Evolutionary conservation across 805 yeast species (phyloP), one percentile per base, ranked within the genome.

Genomic region (Sporopachydermia quercuum): DNA sequence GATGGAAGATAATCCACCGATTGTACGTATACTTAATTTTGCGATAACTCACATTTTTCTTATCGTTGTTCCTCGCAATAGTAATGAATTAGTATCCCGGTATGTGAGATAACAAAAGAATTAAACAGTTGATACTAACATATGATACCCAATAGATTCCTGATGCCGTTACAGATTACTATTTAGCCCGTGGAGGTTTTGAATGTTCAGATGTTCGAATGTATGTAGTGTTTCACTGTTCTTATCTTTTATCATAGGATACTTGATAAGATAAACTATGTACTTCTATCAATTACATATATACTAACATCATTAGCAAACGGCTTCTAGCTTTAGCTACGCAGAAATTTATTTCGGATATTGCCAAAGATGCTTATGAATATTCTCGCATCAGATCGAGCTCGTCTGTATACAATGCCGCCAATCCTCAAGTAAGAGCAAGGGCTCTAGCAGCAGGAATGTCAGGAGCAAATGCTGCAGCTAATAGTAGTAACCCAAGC

Each of bases 331-430:
- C 97, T 0, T 64, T 91, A 42, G 97, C 98, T 1, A 91, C 98
- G 0, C 98, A 93, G 53, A 91, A 91, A 54, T 91, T 91, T 56
- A 71, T 91, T 18, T 76, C 87, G 44, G 98, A 91, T 55, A 78
- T 91, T 19, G 96, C 98, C 1, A 84, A 86, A 13, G 97, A 91
- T 54, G 96, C 98, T 0, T 91, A 85, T 55, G 98, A 91, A 55
- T 87, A 85, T 54, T 82, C 95, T 5, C 66, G 97, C 44, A 91
- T 91, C 47, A 70, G 97, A 45, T 83, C 91, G n/a, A 66, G 83
- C 3, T 75, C 85, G 8, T 76, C 95, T 0, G 93, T 87, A n/a
- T 77, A 82, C 50, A 78, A 79, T 50, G 75, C 94, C 3, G 68
- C 82, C 36, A 84, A 84, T 52, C 94, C 95, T 4, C 94, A 83